These are phyloP conservation scores for Rhodosorus marinus DNA, from an alignment of 23 red algal species.

Conservation along the genomic window DNA sequence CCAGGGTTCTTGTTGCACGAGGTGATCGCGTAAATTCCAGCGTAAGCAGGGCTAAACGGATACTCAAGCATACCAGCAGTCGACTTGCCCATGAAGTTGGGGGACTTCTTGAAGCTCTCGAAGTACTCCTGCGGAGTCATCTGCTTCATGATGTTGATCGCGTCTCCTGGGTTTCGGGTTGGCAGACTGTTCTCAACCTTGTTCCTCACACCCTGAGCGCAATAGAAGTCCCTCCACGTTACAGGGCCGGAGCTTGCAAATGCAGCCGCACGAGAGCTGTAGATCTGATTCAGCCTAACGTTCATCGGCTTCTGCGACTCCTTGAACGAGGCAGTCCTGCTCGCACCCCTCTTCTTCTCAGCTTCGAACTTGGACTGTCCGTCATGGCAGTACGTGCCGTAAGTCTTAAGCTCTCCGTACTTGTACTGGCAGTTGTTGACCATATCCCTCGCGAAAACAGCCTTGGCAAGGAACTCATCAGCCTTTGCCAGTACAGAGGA, in stretches of 20 bases:
- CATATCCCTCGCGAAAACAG: too few relatives aligned
- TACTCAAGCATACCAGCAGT: slow-evolving; percentile 14
- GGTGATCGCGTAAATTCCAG: slow-evolving; percentile 41
- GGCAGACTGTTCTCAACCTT: slow-evolving; percentile 29
- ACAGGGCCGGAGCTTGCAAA: slow-evolving; percentile 30
- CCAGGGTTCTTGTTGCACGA: slow-evolving; percentile 23
- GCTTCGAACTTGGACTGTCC: slow-evolving; percentile 14
- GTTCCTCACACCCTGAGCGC: too few relatives aligned
- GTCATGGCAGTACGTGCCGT: slow-evolving; percentile 50
- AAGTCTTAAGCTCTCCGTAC: too few relatives aligned
- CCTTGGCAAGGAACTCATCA: slow-evolving; percentile 61
- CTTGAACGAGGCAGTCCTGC: slow-evolving; percentile 39
- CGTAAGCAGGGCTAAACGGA: slow-evolving; percentile 19
- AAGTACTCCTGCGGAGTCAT: too few relatives aligned
- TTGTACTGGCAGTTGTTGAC: slow-evolving; percentile 33
- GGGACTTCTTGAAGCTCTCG: slow-evolving; percentile 47
- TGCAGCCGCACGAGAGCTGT: slow-evolving; percentile 4
- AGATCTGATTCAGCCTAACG: slow-evolving; percentile 16
- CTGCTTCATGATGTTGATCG: too few relatives aligned
- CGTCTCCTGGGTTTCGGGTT: slow-evolving; percentile 23
- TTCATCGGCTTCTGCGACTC: slow-evolving; percentile 47
- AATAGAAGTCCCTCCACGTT: slow-evolving; percentile 33
- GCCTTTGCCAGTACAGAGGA: slow-evolving; percentile 26
- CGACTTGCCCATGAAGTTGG: slow-evolving; percentile 30
- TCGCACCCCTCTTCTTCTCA: slow-evolving; percentile 37